Conservation (phyloP, 2,329 filamentous ascomycete species). For the Pleoardoris graminearum region DNA sequence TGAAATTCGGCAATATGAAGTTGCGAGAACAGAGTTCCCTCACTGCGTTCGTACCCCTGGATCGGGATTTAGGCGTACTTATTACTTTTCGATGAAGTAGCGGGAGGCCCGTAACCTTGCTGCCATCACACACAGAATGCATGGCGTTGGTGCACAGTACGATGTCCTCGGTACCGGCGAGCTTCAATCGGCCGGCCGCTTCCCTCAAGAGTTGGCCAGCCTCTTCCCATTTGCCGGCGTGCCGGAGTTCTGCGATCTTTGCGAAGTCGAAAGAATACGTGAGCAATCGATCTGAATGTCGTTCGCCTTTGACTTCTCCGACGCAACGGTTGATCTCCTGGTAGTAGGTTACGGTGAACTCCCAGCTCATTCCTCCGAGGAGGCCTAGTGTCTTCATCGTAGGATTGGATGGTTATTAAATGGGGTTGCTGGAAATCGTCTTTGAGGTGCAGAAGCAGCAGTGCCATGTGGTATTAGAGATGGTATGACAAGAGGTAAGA, state of each 20-base stretch:
- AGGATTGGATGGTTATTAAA: too few species aligned
- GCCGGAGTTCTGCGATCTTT: not conserved
- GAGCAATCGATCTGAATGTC: not conserved
- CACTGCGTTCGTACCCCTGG: too few species aligned
- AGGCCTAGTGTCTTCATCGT: conserved; percentile 3
- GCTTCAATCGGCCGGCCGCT: not conserved
- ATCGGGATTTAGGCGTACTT: too few species aligned
- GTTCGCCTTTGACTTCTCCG: not conserved
- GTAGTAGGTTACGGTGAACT: conserved; percentile 5
- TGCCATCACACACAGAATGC: not conserved
- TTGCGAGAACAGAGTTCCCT: too few species aligned
- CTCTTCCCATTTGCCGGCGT: not conserved
- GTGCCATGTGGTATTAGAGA: too few species aligned
- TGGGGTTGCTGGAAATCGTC: too few species aligned
- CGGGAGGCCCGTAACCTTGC: not conserved
- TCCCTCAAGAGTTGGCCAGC: not conserved
- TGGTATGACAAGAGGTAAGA: too few species aligned
- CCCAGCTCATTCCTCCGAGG: conserved; percentile 5
- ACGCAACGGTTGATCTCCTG: conserved; percentile 1
- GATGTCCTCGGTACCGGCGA: not conserved
- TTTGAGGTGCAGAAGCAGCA: too few species aligned
- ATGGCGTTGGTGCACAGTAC: conserved; percentile 5
- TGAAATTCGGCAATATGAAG: not conserved
- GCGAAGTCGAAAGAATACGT: conserved; percentile 3
- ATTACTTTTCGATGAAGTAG: too few species aligned